Evolutionary conservation across 805 yeast species (phyloP).

Genomic region (Blastobotrys mokoenaii): DNA sequence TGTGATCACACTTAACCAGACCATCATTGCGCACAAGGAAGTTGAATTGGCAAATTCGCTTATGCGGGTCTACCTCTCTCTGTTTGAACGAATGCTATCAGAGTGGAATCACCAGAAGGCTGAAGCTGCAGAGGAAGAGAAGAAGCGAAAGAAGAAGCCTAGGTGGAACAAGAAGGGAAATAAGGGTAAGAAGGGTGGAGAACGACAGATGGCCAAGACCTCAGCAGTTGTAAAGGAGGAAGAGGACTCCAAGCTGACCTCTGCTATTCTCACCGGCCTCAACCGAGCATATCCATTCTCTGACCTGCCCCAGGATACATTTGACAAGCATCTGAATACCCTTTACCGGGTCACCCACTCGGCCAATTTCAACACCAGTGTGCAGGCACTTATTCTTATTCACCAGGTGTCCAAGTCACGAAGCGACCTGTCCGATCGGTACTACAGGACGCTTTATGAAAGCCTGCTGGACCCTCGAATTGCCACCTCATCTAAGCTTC

Average conservation of each 20-base stretch:
- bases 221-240: conserved; percentile 43
- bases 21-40: conserved; percentile 74
- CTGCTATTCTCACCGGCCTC: conserved; percentile 88
- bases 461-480: conserved; percentile 78
- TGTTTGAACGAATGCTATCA: conserved; percentile 75
- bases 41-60: conserved; percentile 73
- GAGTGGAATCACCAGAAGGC: conserved; percentile 44
- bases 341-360: conserved; percentile 88
- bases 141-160: conserved; percentile 43
- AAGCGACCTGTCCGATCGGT: conserved; percentile 39
- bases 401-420: conserved; percentile 68
- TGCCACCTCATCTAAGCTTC: conserved; percentile 82
- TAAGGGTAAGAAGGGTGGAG: conserved; percentile 72
- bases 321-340: conserved; percentile 68
- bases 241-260: conserved; percentile 72
- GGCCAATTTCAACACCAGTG: conserved; percentile 85
- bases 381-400: conserved; percentile 83
- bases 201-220: conserved; percentile 23
- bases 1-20: conserved; percentile 82
- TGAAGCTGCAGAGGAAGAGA: conserved; percentile 10
- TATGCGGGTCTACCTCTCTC: conserved; percentile 73
- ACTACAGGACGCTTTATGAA: conserved; percentile 82
- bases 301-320: conserved; percentile 55
- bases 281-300: conserved; percentile 95
- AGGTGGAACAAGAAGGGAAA: conserved; percentile 67